Evolutionary conservation across 225 moss, liverwort and hornwort species (phyloP).

Genomic region (Pseudisothecium myosuroides): DNA sequence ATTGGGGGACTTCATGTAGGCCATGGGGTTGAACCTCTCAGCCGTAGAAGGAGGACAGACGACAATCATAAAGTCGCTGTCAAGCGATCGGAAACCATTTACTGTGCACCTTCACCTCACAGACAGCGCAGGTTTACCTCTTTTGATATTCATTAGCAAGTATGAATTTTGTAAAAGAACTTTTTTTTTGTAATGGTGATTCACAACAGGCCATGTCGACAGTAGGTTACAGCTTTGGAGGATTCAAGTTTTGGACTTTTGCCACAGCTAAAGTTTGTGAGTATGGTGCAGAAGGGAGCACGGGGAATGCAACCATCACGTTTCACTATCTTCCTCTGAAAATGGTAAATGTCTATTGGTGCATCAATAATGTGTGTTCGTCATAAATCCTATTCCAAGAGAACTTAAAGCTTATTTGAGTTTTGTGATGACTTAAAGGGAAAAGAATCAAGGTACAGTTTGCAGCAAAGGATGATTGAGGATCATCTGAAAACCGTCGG

Average conservation of each 20-base stretch:
- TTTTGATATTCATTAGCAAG: not conserved
- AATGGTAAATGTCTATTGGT: slow-evolving; percentile 7
- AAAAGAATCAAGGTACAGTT: slow-evolving; percentile 10
- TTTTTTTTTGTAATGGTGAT: not conserved
- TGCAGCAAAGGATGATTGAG: slow-evolving; percentile 19
- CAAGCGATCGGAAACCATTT: slow-evolving; percentile 26
- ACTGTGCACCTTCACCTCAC: slow-evolving; percentile 24
- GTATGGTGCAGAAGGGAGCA: slow-evolving; percentile 11
- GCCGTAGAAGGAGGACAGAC: slow-evolving; percentile 23
- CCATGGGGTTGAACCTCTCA: slow-evolving; percentile 32
- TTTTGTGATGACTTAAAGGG: slow-evolving; percentile 1
- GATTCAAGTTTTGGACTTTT: not conserved
- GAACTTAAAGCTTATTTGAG: not conserved
- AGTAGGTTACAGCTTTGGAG: not conserved
- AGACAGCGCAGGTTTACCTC: slow-evolving; percentile 8
- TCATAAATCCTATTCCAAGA: not conserved
- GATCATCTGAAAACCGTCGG: not conserved
- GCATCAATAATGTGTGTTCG: not conserved
- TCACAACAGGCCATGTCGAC: not conserved
- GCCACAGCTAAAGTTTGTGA: not conserved
- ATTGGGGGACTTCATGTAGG: not conserved
- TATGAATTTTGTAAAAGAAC: not conserved
- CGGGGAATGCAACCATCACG: slow-evolving; percentile 30
- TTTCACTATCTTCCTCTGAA: slow-evolving; percentile 37
- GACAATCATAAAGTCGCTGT: slow-evolving; percentile 27